These are phyloP conservation scores for Neopestalotiopsis clavispora DNA, from an alignment of 2,329 filamentous ascomycete genomes.

Conservation along the genomic window DNA sequence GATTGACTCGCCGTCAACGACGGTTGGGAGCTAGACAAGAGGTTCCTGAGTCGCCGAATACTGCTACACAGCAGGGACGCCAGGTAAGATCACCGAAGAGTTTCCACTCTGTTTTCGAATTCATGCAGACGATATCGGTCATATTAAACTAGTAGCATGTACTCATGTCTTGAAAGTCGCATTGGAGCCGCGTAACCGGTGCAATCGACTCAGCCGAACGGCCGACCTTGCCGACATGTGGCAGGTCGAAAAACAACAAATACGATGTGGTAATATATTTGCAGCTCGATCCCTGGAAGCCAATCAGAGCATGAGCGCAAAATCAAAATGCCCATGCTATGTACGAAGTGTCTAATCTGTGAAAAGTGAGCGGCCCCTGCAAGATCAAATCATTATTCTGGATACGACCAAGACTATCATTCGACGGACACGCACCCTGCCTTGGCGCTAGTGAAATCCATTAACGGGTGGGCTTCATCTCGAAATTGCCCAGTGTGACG, in stretches of 20 bases:
- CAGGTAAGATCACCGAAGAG: too few relatives aligned
- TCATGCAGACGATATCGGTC: not conserved
- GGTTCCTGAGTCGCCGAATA: too few relatives aligned
- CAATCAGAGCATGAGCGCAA: constrained; percentile 12
- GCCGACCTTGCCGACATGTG: not conserved
- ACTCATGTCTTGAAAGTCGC: not conserved
- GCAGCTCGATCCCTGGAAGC: not conserved
- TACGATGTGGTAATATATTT: constrained; percentile 6
- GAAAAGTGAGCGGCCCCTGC: not conserved
- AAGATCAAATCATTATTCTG: not conserved
- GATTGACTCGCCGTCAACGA: too few relatives aligned
- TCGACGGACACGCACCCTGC: not conserved
- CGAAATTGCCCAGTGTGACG: not conserved
- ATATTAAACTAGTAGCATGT: too few relatives aligned
- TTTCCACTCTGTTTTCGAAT: too few relatives aligned
- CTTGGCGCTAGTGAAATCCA: not conserved
- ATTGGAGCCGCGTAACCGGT: not conserved
- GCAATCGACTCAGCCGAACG: not conserved
- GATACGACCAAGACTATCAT: not conserved
- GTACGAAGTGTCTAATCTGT: not conserved
- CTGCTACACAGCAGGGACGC: too few relatives aligned
- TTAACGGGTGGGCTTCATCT: not conserved
- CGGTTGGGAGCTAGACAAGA: too few relatives aligned
- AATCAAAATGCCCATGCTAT: not conserved
- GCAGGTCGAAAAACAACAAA: not conserved